These are phyloP conservation scores for Arctium minus DNA, from an alignment of 129 eudicot species.

Conservation along the genomic window DNA sequence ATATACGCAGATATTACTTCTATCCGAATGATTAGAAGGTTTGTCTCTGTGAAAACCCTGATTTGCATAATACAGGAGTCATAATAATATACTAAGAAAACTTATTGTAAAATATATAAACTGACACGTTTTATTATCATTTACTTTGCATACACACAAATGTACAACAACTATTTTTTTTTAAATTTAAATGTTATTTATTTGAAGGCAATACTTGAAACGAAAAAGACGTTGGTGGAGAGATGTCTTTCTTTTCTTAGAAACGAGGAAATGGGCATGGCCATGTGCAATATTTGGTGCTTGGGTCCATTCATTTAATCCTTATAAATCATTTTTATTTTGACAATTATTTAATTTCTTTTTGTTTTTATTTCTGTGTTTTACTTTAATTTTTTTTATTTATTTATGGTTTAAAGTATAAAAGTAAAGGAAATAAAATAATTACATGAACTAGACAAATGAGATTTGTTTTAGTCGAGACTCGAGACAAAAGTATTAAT, in stretches of 20 bases:
- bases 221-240: slow-evolving; percentile 10
- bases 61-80: too few species aligned
- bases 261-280: slow-evolving; percentile 17
- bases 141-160: too few species aligned
- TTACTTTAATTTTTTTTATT: background rate
- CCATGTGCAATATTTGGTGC: slow-evolving; percentile 33
- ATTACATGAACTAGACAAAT: background rate
- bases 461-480: background rate
- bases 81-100: too few species aligned
- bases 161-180: background rate
- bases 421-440: background rate
- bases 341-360: background rate
- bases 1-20: background rate
- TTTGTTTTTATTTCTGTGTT: background rate
- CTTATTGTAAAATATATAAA: too few species aligned
- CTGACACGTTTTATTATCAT: background rate
- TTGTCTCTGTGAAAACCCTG: too few species aligned
- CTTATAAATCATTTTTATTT: background rate
- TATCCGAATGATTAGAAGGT: background rate
- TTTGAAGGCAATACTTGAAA: background rate
- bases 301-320: slow-evolving; percentile 15
- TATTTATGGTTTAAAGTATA: background rate
- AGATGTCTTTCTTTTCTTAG: slow-evolving; percentile 20
- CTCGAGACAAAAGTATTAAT: background rate
- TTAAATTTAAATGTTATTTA: background rate